Conservation (phyloP, 768 basidiomycete species). For the Sistotremastrum niveocremeum region DNA sequence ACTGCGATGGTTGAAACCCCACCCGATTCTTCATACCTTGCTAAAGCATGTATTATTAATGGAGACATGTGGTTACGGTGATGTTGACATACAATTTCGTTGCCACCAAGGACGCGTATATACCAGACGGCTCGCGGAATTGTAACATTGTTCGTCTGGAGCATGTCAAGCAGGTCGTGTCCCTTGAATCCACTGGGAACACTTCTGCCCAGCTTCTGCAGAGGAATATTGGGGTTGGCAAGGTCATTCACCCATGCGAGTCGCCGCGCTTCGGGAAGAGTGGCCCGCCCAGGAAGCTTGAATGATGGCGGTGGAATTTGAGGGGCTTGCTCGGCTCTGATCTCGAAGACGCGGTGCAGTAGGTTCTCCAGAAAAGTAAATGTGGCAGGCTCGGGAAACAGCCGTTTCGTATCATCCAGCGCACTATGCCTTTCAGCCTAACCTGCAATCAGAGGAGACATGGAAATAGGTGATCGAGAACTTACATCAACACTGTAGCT, state of each 20-base stretch:
- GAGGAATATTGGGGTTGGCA: slow-evolving; percentile 66
- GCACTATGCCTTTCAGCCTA: slow-evolving; percentile 57
- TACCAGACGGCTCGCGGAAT: slow-evolving; percentile 82
- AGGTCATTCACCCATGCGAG: slow-evolving; percentile 75
- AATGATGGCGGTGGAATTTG: slow-evolving; percentile 52
- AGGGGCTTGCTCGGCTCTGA: slow-evolving; percentile 42
- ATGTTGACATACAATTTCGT: slow-evolving; percentile 55
- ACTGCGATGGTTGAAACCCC: slow-evolving; percentile 67
- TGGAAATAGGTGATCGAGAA: slow-evolving; percentile 4
- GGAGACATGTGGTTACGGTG: neutral
- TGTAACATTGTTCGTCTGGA: slow-evolving; percentile 64
- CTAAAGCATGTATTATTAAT: slow-evolving; percentile 11
- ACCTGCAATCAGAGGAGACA: neutral
- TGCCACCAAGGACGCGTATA: slow-evolving; percentile 72
- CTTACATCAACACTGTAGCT: slow-evolving; percentile 44
- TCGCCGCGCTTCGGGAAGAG: slow-evolving; percentile 66
- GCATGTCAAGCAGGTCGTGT: slow-evolving; percentile 65
- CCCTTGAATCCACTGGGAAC: slow-evolving; percentile 83
- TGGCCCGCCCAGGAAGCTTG: slow-evolving; percentile 72
- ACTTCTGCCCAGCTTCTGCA: slow-evolving; percentile 70
- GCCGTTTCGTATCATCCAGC: slow-evolving; percentile 36
- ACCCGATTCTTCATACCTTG: slow-evolving; percentile 67
- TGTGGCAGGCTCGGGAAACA: slow-evolving; percentile 35
- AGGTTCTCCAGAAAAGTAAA: slow-evolving; percentile 54
- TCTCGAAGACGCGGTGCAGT: slow-evolving; percentile 62